A percentile compares a stretch with the other conserved stretches of the same genome.
These are phyloP conservation scores for Nyctanthes arbortristis DNA, from an alignment of 257 asterid genomes.

Conservation along the genomic window DNA sequence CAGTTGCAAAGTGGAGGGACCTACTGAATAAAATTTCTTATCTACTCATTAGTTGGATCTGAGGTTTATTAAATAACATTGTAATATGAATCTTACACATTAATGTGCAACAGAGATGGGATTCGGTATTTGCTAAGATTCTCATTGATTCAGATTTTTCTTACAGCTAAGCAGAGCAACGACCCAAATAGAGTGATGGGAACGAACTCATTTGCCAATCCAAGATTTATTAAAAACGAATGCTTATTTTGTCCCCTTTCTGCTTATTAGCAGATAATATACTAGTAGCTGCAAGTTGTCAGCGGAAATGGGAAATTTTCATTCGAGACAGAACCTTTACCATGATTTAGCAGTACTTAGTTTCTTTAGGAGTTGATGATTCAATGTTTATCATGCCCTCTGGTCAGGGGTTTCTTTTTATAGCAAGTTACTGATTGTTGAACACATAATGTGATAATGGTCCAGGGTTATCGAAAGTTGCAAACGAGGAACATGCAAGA, in stretches of 20 bases:
- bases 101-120: neutral
- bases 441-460: slow-evolving; percentile 13
- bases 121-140: neutral
- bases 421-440: slow-evolving; percentile 17
- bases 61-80: neutral
- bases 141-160: neutral
- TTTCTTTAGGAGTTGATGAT: neutral
- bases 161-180: neutral
- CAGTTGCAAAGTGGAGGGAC: neutral
- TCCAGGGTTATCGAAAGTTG: slow-evolving; percentile 88
- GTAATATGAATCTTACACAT: neutral
- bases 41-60: neutral
- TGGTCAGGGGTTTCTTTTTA: neutral
- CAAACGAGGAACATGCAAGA: slow-evolving; percentile 85
- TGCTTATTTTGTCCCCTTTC: neutral
- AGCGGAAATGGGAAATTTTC: slow-evolving; percentile 8
- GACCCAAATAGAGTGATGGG: neutral
- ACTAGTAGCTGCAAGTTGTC: neutral
- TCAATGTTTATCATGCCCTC: slow-evolving; percentile 1
- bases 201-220: neutral
- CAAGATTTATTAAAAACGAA: neutral
- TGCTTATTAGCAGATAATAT: neutral
- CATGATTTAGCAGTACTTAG: neutral
- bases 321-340: slow-evolving; percentile 1
- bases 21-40: neutral